Conservation (phyloP, 2,329 filamentous ascomycete genomes). For the Metarhizium brunneum region DNA sequence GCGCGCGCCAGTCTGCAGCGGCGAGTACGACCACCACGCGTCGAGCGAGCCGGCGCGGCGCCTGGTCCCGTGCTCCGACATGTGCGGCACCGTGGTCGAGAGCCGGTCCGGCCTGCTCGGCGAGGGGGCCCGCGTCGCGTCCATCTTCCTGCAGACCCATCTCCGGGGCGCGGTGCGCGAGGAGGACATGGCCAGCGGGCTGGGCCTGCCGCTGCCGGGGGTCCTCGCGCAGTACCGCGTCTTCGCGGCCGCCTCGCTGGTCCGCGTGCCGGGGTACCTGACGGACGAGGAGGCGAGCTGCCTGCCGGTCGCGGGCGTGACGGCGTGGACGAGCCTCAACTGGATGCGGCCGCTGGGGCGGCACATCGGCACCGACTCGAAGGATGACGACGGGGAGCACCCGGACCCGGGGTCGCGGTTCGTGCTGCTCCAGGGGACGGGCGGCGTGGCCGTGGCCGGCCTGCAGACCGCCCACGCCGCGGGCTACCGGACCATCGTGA, state of each 20-base stretch:
- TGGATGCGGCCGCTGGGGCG: constrained; percentile 45
- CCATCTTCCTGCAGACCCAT: constrained; percentile 51
- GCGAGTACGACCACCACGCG: constrained; percentile 58
- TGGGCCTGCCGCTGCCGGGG: constrained; percentile 52
- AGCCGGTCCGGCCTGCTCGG: constrained; percentile 32
- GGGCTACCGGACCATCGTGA: constrained; percentile 41
- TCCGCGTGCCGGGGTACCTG: constrained; percentile 47
- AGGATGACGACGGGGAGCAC: not conserved
- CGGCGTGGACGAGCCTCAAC: constrained; percentile 58
- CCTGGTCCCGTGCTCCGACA: constrained; percentile 60
- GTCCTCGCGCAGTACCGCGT: constrained; percentile 50
- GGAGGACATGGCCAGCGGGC: constrained; percentile 43
- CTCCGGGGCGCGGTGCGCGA: constrained; percentile 50
- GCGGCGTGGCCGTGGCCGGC: constrained; percentile 41
- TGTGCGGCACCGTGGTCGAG: constrained; percentile 53
- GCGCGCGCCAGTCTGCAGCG: constrained; percentile 45
- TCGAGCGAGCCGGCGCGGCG: constrained; percentile 29
- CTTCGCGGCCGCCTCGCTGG: constrained; percentile 46
- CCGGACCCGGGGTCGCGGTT: constrained; percentile 11
- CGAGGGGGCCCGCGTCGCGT: constrained; percentile 55
- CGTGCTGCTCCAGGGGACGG: constrained; percentile 45
- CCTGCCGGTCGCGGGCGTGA: constrained; percentile 52
- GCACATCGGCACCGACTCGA: constrained; percentile 16
- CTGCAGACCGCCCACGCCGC: constrained; percentile 44
- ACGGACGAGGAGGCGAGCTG: constrained; percentile 50